Base-by-base conservation (phyloP, 2,329 filamentous ascomycete genomes). In the Orbilia quercus region DNA sequence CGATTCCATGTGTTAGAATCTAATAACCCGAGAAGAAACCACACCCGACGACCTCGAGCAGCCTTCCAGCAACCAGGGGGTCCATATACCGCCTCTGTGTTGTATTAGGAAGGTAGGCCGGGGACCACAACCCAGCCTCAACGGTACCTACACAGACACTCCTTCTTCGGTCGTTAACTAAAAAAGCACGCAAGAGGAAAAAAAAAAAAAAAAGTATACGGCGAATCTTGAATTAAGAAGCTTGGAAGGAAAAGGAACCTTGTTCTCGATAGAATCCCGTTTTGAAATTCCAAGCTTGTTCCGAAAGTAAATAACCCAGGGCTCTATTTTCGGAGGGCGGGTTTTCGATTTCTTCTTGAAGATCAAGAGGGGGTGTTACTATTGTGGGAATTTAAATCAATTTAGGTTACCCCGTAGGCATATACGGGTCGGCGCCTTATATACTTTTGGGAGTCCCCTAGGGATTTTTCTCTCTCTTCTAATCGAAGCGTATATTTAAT, bases 181-280 rank as follows among this genome's bases (percentile, higher is more conserved):
- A 72, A 65, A 72, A 65, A 65, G 67, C 59, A 64, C 67, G 67
- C 59, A 72, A 72, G 28, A n/a, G n/a, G n/a, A n/a, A n/a, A n/a
- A n/a, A n/a, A n/a, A n/a, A n/a, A n/a, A n/a, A n/a, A n/a, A 45
- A 48, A n/a, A n/a, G 64, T 53, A 22, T 59, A 72, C 67, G 59
- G 67, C 59, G 58, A 72, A 38, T 72, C 67, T 72, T 72, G 58
- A 72, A 72, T 72, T 50, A 51, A 72, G 67, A 72, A 72, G 67
- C 59, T 72, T 64, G 67, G 7, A 64, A 72, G 40, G 50, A 12
- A 64, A 72, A 47, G 50, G 40, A 65, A 57, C 53, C 58, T 65
- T 59, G 67, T 51, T 59, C 53, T 65, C 54, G 58, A 65, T 72
- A 64, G n/a, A 58, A 55, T 55, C 66, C 58, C 47, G 58, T 64